These are phyloP conservation scores for Biscogniauxia mediterranea DNA, from an alignment of 2,329 filamentous ascomycete species.

Conservation along the genomic window DNA sequence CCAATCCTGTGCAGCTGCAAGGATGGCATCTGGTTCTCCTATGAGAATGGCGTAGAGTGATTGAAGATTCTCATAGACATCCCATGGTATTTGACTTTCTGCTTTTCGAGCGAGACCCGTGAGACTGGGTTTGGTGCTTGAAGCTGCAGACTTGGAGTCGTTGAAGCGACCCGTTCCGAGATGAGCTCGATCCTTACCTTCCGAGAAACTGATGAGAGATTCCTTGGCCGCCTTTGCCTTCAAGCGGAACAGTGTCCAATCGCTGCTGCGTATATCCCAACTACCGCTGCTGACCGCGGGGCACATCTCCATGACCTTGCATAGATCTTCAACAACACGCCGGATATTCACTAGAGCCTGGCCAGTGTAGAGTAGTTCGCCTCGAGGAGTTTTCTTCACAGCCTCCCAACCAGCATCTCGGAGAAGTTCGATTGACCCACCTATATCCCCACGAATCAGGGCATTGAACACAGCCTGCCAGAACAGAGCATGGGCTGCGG, in stretches of 20 bases:
- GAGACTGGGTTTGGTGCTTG: slow-evolving; percentile 48
- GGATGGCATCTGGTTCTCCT: slow-evolving; percentile 71
- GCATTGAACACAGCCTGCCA: slow-evolving; percentile 81
- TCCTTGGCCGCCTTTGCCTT: slow-evolving; percentile 67
- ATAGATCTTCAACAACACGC: slow-evolving; percentile 65
- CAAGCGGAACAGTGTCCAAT: slow-evolving; percentile 83
- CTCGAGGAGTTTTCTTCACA: slow-evolving; percentile 65
- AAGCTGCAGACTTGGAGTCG: slow-evolving; percentile 35
- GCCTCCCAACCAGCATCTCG: slow-evolving; percentile 75
- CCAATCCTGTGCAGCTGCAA: slow-evolving; percentile 83
- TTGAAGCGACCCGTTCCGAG: slow-evolving; percentile 31
- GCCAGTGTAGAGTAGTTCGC: slow-evolving; percentile 68
- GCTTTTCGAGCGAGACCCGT: slow-evolving; percentile 72
- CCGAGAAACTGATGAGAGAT: slow-evolving; percentile 74
- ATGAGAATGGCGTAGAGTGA: slow-evolving; percentile 78
- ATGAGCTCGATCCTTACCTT: slow-evolving; percentile 60
- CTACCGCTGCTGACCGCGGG: slow-evolving; percentile 63
- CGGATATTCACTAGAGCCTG: slow-evolving; percentile 76
- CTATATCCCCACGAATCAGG: slow-evolving; percentile 72
- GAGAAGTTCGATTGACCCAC: slow-evolving; percentile 65
- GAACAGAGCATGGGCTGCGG: slow-evolving; percentile 73
- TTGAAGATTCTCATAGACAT: slow-evolving; percentile 81
- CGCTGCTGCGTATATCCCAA: slow-evolving; percentile 79
- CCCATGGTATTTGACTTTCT: slow-evolving; percentile 84
- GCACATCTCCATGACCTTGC: slow-evolving; percentile 69